Base-by-base conservation (phyloP, 371 early-diverging fungal species). In the Thermomucor indicae-seudaticae region DNA sequence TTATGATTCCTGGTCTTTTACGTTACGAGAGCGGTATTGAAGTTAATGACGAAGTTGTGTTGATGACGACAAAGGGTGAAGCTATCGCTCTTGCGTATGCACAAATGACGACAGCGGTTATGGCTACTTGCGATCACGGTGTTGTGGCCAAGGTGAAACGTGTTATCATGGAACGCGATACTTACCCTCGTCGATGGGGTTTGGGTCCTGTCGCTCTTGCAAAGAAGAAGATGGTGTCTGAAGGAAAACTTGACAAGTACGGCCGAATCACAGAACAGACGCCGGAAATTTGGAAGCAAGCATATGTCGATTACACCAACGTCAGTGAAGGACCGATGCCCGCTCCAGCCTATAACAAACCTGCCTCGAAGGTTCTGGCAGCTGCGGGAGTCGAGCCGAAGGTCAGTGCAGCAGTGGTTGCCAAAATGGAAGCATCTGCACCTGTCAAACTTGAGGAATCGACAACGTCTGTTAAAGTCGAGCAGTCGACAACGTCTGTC, bases 31-130 rank as follows among this genome's bases (percentile, higher is more conserved):
- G 89, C 55, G 95, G 92, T 49, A 90, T 99, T 64, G 97, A 99
- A 74, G 70, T 95, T 57, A 81, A 90, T 58, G 95, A 95, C 61
- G 94, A 96, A 68, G 86, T 99, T 53, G 97, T 99, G 19, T 72
- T 99, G 57, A 98, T 99, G 88, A 96, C 99, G 34, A 97, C 99
- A 53, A 99, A 99, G 85, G 99, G 99, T 61, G 99, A 99, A 71
- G 99, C 99, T 28, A 92, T 99, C 60, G 99, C 99, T 30, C 77
- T 99, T 10, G 98, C 86, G 39, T 91, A 92, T 57, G 96, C 99
- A 20, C 85, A 91, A 68, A 98, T 99, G 92, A 90, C 92, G 27
- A 95, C 97, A 8, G 86, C 96, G 22, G 96, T 96, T 54, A 95
- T 99, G 92, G 91, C 72, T 24, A 76, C 70, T 17, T 76, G 77